Evolutionary conservation across 2,329 filamentous ascomycete species (phyloP).

Genomic region (Pyrenochaeta sp.): DNA sequence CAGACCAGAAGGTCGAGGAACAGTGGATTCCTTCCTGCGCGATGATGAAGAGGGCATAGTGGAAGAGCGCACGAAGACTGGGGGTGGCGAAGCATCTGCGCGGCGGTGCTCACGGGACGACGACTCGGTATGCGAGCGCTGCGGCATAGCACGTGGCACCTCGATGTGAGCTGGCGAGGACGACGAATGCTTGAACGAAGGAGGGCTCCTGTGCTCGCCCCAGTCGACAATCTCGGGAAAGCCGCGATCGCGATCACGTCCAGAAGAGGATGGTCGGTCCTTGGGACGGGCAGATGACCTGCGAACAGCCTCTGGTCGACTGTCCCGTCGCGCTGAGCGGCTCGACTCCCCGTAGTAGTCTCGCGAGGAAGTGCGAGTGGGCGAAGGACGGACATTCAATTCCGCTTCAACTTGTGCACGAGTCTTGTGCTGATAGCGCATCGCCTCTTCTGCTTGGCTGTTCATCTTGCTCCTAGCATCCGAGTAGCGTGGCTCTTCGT

Average conservation of each 20-base stretch:
- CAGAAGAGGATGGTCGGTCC: conserved; percentile 35
- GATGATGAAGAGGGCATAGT: conserved; percentile 50
- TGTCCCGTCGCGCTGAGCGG: conserved; percentile 32
- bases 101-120: conserved; percentile 34
- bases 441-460: conserved; percentile 32
- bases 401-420: conserved; percentile 34
- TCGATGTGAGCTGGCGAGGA: conserved; percentile 48
- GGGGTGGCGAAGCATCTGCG: conserved; percentile 41
- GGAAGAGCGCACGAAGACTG: conserved; percentile 50
- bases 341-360: conserved; percentile 39
- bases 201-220: conserved; percentile 34
- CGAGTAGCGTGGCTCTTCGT: conserved; percentile 33
- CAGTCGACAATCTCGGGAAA: conserved; percentile 44
- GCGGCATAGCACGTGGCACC: conserved; percentile 29
- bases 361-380: conserved; percentile 38
- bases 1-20: conserved; percentile 35
- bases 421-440: conserved; percentile 37
- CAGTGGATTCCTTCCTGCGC: conserved; percentile 34
- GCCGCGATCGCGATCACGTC: conserved; percentile 36
- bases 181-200: conserved; percentile 48
- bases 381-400: conserved; percentile 32
- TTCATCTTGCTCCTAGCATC: conserved; percentile 33
- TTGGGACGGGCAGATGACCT: conserved; percentile 46
- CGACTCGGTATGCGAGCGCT: conserved; percentile 40
- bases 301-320: conserved; percentile 38